Percentiles rank a stretch among this genome's conserved stretches.
phyloP scores from a whole-genome alignment of 2,329 filamentous ascomycete genomes.

The Tolypocladium endophyticum region DNA sequence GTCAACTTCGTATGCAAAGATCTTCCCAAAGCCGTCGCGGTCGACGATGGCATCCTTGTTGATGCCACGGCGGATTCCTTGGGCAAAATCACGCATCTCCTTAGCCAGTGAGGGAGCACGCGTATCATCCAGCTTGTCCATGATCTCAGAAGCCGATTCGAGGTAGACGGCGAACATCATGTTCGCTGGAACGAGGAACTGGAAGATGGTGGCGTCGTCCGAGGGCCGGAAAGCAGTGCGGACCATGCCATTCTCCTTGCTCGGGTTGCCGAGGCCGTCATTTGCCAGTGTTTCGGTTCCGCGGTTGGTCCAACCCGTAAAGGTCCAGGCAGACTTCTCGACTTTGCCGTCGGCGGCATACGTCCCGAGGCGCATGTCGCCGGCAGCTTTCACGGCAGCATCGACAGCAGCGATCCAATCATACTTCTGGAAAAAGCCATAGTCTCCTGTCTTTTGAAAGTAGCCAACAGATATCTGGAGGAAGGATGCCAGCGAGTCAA shows the following conservation, averaged over 20 bases:
- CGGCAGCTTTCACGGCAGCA: background rate
- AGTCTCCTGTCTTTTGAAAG: background rate
- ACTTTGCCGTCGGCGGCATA: background rate
- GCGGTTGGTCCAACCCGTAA: background rate
- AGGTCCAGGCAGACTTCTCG: background rate
- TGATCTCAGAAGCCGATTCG: background rate
- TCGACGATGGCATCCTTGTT: background rate
- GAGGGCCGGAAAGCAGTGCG: background rate
- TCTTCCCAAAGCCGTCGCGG: background rate
- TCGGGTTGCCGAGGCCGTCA: background rate
- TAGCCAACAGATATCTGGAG: background rate
- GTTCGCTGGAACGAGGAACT: background rate
- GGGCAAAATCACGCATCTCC: background rate
- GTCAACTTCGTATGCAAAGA: background rate
- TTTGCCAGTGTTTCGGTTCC: background rate
- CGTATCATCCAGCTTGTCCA: background rate
- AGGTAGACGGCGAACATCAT: background rate
- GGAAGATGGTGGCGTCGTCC: background rate
- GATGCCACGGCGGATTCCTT: background rate
- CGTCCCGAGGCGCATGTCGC: background rate
- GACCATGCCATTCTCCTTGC: background rate
- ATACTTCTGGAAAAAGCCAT: background rate
- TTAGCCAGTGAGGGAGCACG: background rate
- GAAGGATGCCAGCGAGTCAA: background rate
- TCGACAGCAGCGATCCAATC: background rate